Conservation (phyloP, 2,329 filamentous ascomycete genomes). For the Chaetomium sp. region DNA sequence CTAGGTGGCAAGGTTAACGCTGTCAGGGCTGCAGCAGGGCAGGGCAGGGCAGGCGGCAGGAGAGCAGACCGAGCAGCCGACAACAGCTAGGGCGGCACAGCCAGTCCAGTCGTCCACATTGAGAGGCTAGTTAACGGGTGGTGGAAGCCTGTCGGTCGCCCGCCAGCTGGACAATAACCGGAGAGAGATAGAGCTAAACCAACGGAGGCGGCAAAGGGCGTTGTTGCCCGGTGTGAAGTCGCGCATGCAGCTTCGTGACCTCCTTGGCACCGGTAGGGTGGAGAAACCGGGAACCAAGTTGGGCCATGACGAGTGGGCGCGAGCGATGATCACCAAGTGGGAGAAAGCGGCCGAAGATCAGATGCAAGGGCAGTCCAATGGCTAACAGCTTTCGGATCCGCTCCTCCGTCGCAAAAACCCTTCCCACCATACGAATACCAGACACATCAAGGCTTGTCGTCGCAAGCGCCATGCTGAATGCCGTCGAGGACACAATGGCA, state of each 20-base stretch:
- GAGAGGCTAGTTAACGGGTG: constrained; percentile 17
- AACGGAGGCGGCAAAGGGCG: constrained; percentile 26
- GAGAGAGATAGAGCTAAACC: constrained; percentile 6
- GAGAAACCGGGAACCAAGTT: constrained; percentile 26
- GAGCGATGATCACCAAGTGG: constrained; percentile 21
- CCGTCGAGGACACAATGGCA: constrained; percentile 6
- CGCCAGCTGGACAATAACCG: constrained; percentile 16
- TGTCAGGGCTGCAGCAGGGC: constrained; percentile 27
- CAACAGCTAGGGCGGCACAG: constrained; percentile 22
- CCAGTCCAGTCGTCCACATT: constrained; percentile 13
- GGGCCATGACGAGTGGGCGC: constrained; percentile 27
- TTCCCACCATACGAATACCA: neutral
- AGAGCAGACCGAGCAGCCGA: constrained; percentile 22
- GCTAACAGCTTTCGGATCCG: constrained; percentile 8
- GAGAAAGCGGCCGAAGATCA: constrained; percentile 19
- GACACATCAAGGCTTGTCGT: neutral
- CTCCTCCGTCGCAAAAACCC: constrained; percentile 19
- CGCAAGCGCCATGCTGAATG: constrained; percentile 9
- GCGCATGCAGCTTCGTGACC: constrained; percentile 36
- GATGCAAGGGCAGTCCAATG: constrained; percentile 25
- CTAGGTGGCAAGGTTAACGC: constrained; percentile 33
- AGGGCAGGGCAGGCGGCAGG: constrained; percentile 21
- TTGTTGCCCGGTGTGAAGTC: constrained; percentile 26
- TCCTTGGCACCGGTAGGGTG: constrained; percentile 28
- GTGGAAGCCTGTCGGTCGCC: constrained; percentile 24